A percentile compares a stretch with the other conserved stretches of the same genome.
Evolutionary conservation across 2,329 filamentous ascomycete species (phyloP).

Genomic region (Plenodomus tracheiphilus): DNA sequence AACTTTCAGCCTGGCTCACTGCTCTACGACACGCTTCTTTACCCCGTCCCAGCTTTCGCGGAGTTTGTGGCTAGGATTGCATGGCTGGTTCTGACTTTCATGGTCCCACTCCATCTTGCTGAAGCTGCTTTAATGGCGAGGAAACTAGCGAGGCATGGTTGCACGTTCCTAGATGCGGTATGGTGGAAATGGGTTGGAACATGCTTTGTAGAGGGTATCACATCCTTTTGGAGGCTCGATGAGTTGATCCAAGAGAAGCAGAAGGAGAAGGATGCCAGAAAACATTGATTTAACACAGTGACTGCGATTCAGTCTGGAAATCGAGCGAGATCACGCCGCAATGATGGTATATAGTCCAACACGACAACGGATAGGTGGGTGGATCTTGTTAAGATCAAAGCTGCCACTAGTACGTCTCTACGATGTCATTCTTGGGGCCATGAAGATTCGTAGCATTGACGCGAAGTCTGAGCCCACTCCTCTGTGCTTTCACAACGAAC

Average conservation of each 20-base stretch:
- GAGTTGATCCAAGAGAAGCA: conserved; percentile 28
- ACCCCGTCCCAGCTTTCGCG: conserved; percentile 58
- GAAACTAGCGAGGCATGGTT: conserved; percentile 56
- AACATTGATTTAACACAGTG: conserved; percentile 20
- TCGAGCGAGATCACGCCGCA: too few species aligned
- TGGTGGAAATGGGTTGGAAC: conserved; percentile 61
- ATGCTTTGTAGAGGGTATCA: conserved; percentile 58
- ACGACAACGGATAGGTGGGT: too few species aligned
- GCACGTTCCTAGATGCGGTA: conserved; percentile 51
- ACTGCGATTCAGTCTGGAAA: too few species aligned
- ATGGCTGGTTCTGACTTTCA: conserved; percentile 59
- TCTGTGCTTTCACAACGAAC: too few species aligned
- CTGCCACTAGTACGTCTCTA: too few species aligned
- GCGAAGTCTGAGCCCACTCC: too few species aligned
- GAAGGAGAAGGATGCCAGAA: conserved; percentile 39
- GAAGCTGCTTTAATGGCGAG: conserved; percentile 61
- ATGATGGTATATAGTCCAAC: too few species aligned
- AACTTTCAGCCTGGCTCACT: conserved; percentile 41
- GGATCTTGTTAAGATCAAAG: too few species aligned
- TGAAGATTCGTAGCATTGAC: too few species aligned
- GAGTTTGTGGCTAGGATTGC: conserved; percentile 62
- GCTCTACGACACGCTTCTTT: conserved; percentile 50
- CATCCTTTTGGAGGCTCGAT: conserved; percentile 49
- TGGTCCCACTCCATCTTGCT: conserved; percentile 65
- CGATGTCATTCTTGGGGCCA: too few species aligned